Percentiles rank a stretch among this genome's conserved stretches.
Evolutionary conservation across 257 asterid genomes (phyloP).

Genomic region (Salvia splendens): DNA sequence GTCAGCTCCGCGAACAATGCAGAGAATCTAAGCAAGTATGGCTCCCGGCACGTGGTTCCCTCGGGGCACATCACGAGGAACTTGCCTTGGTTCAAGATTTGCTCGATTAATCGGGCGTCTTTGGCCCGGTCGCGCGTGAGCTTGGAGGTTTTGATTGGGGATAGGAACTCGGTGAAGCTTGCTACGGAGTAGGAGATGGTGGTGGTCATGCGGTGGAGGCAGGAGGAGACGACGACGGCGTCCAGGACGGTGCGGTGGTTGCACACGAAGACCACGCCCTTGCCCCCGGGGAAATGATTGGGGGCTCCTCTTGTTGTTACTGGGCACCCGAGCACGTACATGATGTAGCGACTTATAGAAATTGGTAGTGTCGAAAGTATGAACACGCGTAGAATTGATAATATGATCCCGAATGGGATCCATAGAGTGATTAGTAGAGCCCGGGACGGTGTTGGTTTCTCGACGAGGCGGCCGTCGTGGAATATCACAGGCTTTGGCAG

Average conservation of each 20-base stretch:
- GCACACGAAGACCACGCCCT: constrained; percentile 28
- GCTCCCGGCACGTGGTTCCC: constrained; percentile 47
- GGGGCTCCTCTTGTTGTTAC: constrained; percentile 30
- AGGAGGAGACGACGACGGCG: constrained; percentile 25
- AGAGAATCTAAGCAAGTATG: constrained; percentile 38
- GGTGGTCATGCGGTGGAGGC: constrained; percentile 34
- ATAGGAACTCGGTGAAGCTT: constrained; percentile 12
- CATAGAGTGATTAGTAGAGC: constrained; percentile 35
- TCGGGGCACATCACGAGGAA: constrained; percentile 35
- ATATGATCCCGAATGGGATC: constrained; percentile 39
- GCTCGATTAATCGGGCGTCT: constrained; percentile 32
- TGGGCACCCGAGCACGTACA: constrained; percentile 6
- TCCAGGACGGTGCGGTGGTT: constrained; percentile 34
- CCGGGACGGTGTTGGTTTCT: constrained; percentile 31
- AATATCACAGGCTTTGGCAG: constrained; percentile 41
- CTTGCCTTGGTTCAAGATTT: constrained; percentile 9
- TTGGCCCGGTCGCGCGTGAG: constrained; percentile 25
- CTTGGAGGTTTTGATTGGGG: constrained; percentile 29
- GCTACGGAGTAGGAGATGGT: constrained; percentile 38
- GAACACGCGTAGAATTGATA: constrained; percentile 28
- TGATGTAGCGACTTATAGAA: background rate
- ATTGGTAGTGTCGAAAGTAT: background rate
- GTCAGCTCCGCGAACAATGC: constrained; percentile 39
- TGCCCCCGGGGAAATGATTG: background rate
- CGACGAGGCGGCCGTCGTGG: constrained; percentile 45